phyloP scores from a whole-genome alignment of 2,329 filamentous ascomycete species.

The Fusarium phyllophilum region DNA sequence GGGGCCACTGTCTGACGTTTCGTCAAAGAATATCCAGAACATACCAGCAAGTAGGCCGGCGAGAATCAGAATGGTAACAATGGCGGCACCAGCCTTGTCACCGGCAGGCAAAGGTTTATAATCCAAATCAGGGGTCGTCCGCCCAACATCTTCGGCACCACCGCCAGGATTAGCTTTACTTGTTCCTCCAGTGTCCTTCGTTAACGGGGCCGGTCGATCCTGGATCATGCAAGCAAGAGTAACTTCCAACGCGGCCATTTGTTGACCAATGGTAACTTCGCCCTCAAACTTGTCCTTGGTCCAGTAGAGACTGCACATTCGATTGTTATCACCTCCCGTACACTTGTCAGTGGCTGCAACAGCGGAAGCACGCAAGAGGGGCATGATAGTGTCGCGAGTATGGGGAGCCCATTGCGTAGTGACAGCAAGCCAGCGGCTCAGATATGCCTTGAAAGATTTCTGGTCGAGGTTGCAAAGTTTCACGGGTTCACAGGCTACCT shows the following conservation, averaged over 20 bases:
- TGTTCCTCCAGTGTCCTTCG: slow-evolving; percentile 66
- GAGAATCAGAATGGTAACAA: slow-evolving; percentile 69
- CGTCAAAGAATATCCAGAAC: slow-evolving; percentile 61
- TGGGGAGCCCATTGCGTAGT: slow-evolving; percentile 72
- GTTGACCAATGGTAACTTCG: slow-evolving; percentile 71
- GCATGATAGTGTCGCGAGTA: slow-evolving; percentile 63
- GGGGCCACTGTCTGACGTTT: slow-evolving; percentile 51
- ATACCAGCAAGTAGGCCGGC: slow-evolving; percentile 64
- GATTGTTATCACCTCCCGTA: slow-evolving; percentile 64
- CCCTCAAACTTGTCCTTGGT: slow-evolving; percentile 67
- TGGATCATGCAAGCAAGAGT: slow-evolving; percentile 70
- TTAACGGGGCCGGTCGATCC: slow-evolving; percentile 55
- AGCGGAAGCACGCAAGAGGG: slow-evolving; percentile 65
- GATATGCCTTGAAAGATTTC: slow-evolving; percentile 71
- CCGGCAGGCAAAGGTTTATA: slow-evolving; percentile 57
- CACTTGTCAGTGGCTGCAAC: slow-evolving; percentile 67
- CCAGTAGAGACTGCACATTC: slow-evolving; percentile 71
- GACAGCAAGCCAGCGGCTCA: slow-evolving; percentile 69
- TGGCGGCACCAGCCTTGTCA: slow-evolving; percentile 75
- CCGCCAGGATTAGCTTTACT: slow-evolving; percentile 59
- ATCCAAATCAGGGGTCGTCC: slow-evolving; percentile 44
- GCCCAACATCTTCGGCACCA: slow-evolving; percentile 59
- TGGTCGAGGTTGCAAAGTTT: slow-evolving; percentile 70
- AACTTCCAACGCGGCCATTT: slow-evolving; percentile 75
- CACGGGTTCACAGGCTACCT: slow-evolving; percentile 72